Evolutionary conservation across 2,329 filamentous ascomycete species (phyloP), one percentile per base, ranked within the genome.

Genomic region (Cladophialophora exuberans): DNA sequence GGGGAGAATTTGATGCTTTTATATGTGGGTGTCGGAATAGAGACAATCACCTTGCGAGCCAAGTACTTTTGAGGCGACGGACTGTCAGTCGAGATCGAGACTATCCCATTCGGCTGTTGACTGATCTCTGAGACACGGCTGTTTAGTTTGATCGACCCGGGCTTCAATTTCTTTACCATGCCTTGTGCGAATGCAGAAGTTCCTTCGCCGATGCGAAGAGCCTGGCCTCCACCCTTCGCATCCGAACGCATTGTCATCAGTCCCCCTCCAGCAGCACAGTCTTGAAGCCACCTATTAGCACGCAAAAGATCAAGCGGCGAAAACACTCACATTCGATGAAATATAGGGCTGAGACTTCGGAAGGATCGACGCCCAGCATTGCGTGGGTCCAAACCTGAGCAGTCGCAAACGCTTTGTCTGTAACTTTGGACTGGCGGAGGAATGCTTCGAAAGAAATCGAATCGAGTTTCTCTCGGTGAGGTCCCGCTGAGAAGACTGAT

Each of bases 181-280:
- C 69, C 68, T 30, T 65, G 63, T 3, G 74, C 61, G 26, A 80
- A 69, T 0, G 66, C 59, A 57, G 79, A 75, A 1, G 74, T 80
- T 1, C 81, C 80, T 51, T 77, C 67, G 2, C 72, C 70, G 15
- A 80, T 63, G 1, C 80, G 73, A 4, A 83, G 70, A 60, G 80
- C 75, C 61, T 83, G 79, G 0, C 76, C 82, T 4, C 82, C 82
- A 39, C 73, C 63, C 54, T 79, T 77, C 13, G 69, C 62, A 59
- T 84, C 81, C 0, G 79, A 80, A 0, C 78, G 72, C 74, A 84
- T 79, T 28, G 75, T 69, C 55, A 79, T 57, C 2, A 84, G 66
- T 0, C 82, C 82, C 3, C 76, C 76, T 2, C 79, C 78, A 3
- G 72, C 74, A 57, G 75, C 77, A 70, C 77, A 79, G 67, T 84